Evolutionary conservation across 768 basidiomycete species (phyloP), one percentile per base, ranked within the genome.

Genomic region (Chalciporus pseudorubinellus): DNA sequence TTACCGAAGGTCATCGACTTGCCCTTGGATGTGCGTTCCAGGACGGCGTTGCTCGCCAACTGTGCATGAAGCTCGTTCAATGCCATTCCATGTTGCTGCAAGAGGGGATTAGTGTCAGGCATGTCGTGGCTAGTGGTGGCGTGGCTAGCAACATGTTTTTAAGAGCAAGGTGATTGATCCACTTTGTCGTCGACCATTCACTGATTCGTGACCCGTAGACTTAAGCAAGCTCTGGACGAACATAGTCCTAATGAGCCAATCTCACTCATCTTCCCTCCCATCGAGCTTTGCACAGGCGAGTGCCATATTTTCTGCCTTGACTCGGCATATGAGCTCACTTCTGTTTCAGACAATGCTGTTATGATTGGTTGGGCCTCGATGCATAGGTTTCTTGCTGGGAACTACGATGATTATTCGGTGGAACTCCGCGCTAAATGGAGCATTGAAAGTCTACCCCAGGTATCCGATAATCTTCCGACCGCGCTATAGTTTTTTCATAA

Each of bases 321-420:
- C 18, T n/a, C 19, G 22, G 24, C 29, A 5, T 46, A 13, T 36
- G 22, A 46, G 34, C 46, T 39, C 20, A 34, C 12, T 41, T 19
- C 33, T 24, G 14, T 31, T 20, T 19, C 57, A 95, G 95, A 98
- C 61, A 98, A 98, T 66, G 95, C 95, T 1, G 95, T 82, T 9
- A 98, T 98, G 95, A 90, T 98, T 58, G 95, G 81, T 2, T 95
- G 88, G 89, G 89, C 94, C 4, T 85, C 90, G 0, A 87, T 95
- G 79, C 72, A 85, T 59, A 82, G 93, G 12, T 89, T 97, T 55
- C 74, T 87, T 21, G 72, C 71, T 1, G 73, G 72, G 4, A 83
- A 86, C 51, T 70, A 77, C 39, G 87, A 87, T 59, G 72, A 78
- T 8, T 91, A 85, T 56, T 72, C 76, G 20, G 74, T 88, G 13